Percentiles rank a stretch among this genome's conserved stretches.
These are phyloP conservation scores for Ampelomyces quisqualis DNA, from an alignment of 2,329 filamentous ascomycete species.

Conservation along the genomic window DNA sequence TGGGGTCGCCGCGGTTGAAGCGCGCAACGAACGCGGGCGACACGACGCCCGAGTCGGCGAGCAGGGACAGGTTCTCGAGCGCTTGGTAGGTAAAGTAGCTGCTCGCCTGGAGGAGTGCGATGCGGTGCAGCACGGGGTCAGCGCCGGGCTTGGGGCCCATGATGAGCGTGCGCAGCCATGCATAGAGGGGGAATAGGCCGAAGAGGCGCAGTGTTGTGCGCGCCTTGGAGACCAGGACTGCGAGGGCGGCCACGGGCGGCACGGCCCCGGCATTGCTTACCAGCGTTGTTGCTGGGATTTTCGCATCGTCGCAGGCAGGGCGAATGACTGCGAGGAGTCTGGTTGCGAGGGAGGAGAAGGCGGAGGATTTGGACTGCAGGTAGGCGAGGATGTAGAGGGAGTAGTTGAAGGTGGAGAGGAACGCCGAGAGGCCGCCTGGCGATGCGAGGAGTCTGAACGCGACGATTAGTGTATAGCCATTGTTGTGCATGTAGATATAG, in stretches of 20 bases:
- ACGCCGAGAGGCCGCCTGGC: conserved; percentile 48
- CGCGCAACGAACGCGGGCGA: conserved; percentile 37
- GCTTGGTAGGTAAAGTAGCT: conserved; percentile 49
- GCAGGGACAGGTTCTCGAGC: conserved; percentile 48
- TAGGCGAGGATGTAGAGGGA: conserved; percentile 49
- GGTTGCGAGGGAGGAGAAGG: conserved; percentile 30
- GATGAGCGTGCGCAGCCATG: conserved; percentile 46
- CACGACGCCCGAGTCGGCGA: conserved; percentile 47
- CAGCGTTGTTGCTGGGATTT: conserved; percentile 26
- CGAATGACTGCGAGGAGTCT: conserved; percentile 39
- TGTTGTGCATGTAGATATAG: too few relatives aligned
- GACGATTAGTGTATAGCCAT: conserved; percentile 9
- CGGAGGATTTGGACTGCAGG: conserved; percentile 43
- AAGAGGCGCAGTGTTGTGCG: conserved; percentile 49
- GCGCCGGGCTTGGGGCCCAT: conserved; percentile 46
- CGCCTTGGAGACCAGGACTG: conserved; percentile 44
- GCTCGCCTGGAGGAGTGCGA: conserved; percentile 45
- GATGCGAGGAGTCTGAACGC: conserved; percentile 44
- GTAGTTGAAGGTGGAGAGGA: conserved; percentile 52
- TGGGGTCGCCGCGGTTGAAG: conserved; percentile 41
- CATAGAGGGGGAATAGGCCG: conserved; percentile 48
- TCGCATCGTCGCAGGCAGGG: conserved; percentile 28
- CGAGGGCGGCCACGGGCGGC: conserved; percentile 40
- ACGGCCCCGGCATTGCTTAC: conserved; percentile 28
- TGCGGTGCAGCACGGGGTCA: conserved; percentile 46